Evolutionary conservation across 768 basidiomycete genomes (phyloP).

Genomic region (Tulasnella sp.): DNA sequence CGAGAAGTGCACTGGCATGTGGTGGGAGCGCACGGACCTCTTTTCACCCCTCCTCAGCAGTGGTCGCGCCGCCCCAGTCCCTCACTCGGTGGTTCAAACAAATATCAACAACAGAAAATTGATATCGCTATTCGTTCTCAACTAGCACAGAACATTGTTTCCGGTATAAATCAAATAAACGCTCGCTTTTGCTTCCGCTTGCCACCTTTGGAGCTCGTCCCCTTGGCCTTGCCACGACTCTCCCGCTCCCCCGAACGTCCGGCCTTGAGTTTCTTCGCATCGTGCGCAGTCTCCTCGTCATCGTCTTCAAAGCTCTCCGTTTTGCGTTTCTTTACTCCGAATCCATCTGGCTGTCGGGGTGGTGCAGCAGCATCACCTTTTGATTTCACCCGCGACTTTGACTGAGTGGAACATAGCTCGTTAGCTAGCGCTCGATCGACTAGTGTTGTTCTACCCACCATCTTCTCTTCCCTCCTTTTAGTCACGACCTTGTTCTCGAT

Average conservation of each 20-base stretch:
- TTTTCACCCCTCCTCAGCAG: neutral
- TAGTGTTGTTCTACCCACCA: neutral
- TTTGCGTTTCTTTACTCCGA: neutral
- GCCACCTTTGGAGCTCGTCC: neutral
- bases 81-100: neutral
- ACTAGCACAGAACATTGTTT: neutral
- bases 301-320: neutral
- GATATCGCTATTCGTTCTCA: neutral
- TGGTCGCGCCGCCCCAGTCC: neutral
- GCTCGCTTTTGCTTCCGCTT: slow-evolving; percentile 1
- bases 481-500: slow-evolving; percentile 93
- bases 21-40: neutral
- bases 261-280: neutral
- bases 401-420: neutral
- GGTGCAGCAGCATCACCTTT: neutral
- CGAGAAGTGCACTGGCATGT: neutral
- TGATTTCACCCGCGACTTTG: neutral
- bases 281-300: neutral
- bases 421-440: neutral
- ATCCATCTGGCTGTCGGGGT: neutral
- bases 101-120: neutral
- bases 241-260: neutral
- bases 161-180: neutral
- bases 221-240: neutral
- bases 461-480: slow-evolving; percentile 58